These are phyloP conservation scores for Phlyctochytrium arcticum DNA, from an alignment of 192 early-diverging fungal genomes.

Conservation along the genomic window DNA sequence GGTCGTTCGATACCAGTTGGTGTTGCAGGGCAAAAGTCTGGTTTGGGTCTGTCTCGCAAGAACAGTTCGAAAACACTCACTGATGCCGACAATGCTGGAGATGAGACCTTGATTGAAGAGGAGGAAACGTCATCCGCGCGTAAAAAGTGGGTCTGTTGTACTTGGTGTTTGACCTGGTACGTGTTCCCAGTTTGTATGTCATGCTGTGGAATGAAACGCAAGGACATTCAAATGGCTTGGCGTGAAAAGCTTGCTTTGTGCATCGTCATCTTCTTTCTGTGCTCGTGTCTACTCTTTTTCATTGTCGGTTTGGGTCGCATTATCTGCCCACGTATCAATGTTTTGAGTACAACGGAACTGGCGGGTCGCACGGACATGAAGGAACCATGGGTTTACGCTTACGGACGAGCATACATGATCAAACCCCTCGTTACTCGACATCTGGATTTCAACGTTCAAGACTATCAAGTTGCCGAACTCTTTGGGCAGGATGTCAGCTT, in stretches of 20 bases:
- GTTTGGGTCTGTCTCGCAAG: neutral
- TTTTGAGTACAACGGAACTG: constrained; percentile 39
- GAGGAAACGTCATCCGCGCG: constrained; percentile 50
- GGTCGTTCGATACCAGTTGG: too few species aligned
- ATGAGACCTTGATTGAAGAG: constrained; percentile 24
- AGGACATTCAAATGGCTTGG: constrained; percentile 94
- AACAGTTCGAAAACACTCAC: neutral
- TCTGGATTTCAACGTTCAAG: constrained; percentile 18
- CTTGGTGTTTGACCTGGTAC: constrained; percentile 86
- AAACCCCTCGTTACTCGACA: constrained; percentile 33
- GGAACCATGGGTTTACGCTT: constrained; percentile 43
- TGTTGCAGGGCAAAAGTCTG: neutral
- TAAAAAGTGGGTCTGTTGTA: constrained; percentile 63
- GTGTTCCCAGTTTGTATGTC: constrained; percentile 58
- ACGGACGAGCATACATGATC: constrained; percentile 45
- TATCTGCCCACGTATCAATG: constrained; percentile 75
- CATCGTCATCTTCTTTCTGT: constrained; percentile 76
- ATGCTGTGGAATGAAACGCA: constrained; percentile 67
- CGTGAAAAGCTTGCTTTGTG: constrained; percentile 83
- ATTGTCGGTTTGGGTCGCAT: constrained; percentile 78
- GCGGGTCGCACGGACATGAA: constrained; percentile 15
- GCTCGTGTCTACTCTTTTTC: constrained; percentile 75
- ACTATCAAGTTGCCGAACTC: constrained; percentile 28
- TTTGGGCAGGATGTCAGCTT: constrained; percentile 41
- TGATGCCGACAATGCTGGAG: neutral